Evolutionary conservation across 1,284 basidiomycete species (phyloP), one percentile per base, ranked within the genome.

Genomic region (Cryptococcus sp.): DNA sequence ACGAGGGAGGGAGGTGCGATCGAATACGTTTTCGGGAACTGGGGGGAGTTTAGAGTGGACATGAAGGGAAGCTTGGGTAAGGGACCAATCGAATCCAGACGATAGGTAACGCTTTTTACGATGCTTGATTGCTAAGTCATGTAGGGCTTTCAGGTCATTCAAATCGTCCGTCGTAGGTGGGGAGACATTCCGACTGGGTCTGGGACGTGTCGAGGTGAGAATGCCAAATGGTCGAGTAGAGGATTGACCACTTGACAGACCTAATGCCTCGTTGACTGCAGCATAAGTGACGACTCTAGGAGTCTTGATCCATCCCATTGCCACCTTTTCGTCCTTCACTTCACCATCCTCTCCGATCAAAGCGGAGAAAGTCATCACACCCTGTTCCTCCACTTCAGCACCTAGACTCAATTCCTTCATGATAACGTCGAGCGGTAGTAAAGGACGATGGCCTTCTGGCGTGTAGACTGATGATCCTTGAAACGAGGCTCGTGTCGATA

Each of bases 301-400:
- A 52, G 90, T 88, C 47, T 83, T 80, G 45, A 97, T 77, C 45
- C 87, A 63, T 0, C 86, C 87, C 1, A 88, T 81, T 5, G 82
- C 79, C 21, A 97, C 81, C 53, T 81, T 78, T 59, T 82, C 80
- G 47, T 94, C 89, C 14, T 82, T 59, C 34, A 96, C 80, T 7
- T 84, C 77, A 0, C 90, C 93, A 0, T 69, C 57, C 0, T 70
- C 59, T 56, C 85, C 80, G 18, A 98, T 59, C 57, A 85, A 85
- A 43, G 82, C 80, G 56, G 90, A 93, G 76, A 98, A 92, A 0
- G 89, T 86, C 61, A 99, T 66, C 1, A 85, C 85, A 7, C 78
- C 80, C 53, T 73, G 74, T 42, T 49, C 41, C 16, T 50, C 31
- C 4, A 54, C 61, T 49, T 77, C 76, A 39, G 77, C 72, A 9